Percentiles rank a stretch among this genome's conserved stretches.
Conservation (phyloP, 1,284 basidiomycete genomes). For the Ustilago vetiveriae region DNA sequence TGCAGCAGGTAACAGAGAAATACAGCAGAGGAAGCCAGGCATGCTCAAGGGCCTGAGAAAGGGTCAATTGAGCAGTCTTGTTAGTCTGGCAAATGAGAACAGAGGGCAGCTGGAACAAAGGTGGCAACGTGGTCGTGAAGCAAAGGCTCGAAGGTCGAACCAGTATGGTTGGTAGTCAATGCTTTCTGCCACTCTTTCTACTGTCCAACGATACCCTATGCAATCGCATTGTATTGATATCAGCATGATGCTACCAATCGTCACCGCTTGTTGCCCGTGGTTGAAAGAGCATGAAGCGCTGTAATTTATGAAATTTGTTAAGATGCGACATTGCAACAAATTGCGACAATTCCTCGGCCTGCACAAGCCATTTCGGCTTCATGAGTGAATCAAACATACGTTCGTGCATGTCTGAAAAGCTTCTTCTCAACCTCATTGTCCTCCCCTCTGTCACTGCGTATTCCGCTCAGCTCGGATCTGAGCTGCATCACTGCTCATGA, state of each 20-base stretch:
- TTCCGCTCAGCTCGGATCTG: too few species aligned
- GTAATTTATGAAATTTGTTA: too few species aligned
- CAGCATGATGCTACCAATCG: too few species aligned
- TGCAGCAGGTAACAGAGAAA: conserved; percentile 28
- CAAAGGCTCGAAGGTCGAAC: conserved; percentile 17
- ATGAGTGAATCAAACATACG: too few species aligned
- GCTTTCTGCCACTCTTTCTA: not conserved
- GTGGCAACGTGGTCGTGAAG: conserved; percentile 45
- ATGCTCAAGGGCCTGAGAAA: conserved; percentile 46
- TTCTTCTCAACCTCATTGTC: conserved; percentile 3
- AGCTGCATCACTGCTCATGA: not conserved
- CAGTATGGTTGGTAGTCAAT: conserved; percentile 26
- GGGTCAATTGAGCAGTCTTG: conserved; percentile 60
- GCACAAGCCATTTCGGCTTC: conserved; percentile 27
- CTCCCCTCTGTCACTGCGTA: not conserved
- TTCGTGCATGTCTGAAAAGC: not conserved
- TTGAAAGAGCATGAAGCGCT: too few species aligned
- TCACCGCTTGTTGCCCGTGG: too few species aligned
- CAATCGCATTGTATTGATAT: not conserved
- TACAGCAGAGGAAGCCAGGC: conserved; percentile 42
- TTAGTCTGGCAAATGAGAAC: conserved; percentile 58
- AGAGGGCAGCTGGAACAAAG: conserved; percentile 53
- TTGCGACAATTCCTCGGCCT: too few species aligned
- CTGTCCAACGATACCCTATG: not conserved
- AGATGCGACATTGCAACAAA: not conserved